Base-by-base conservation (phyloP, 2,329 filamentous ascomycete genomes). In the Aspergillus pseudotamarii region DNA sequence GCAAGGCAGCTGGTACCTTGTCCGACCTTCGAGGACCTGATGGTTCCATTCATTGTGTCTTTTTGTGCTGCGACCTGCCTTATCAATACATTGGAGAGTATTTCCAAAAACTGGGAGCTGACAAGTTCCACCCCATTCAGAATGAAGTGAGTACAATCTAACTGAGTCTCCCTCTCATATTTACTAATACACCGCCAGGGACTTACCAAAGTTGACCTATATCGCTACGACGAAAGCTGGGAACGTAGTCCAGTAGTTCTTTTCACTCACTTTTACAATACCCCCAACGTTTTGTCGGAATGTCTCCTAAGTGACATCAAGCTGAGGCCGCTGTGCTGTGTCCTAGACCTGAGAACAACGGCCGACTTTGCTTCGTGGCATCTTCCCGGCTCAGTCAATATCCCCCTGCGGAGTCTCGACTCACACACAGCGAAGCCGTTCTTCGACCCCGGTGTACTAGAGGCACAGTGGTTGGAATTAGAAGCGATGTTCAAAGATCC, bases 41-140 rank as follows among this genome's bases (percentile, higher is more conserved):
- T 36, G 83, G 83, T 1, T 75, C 80, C 57, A 77, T 84, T 2
- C 79, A 84, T 64, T 86, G 84, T 53, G 85, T 86, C 0, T 89
- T 89, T 71, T 72, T 88, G 3, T 89, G 86, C 74, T 88, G 86
- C 62, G 87, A 89, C 61, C 66, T 89, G 30, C 87, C 87, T 0
- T 89, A 89, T 66, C 86, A 89, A 69, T 89, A 89, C 63, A 82
- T 89, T 51, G 78, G 81, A 28, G 84, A 85, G 66, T 89, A 89
- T 68, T 89, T 88, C 66, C 79, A 84, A 30, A 87, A 86, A 67
- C 75, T 88, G 12, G 81, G 78, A 2, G 66, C 77, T 1, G 75
- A 77, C 1, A 73, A 83, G 54, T 88, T 88, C 69, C 82, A 80
- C 2, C 72, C 80, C 0, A 85, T 87, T 38, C 73, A 75, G 19